These are phyloP conservation scores for Magnusiomyces clavatus DNA, from an alignment of 1,139 yeast species.

Conservation along the genomic window DNA sequence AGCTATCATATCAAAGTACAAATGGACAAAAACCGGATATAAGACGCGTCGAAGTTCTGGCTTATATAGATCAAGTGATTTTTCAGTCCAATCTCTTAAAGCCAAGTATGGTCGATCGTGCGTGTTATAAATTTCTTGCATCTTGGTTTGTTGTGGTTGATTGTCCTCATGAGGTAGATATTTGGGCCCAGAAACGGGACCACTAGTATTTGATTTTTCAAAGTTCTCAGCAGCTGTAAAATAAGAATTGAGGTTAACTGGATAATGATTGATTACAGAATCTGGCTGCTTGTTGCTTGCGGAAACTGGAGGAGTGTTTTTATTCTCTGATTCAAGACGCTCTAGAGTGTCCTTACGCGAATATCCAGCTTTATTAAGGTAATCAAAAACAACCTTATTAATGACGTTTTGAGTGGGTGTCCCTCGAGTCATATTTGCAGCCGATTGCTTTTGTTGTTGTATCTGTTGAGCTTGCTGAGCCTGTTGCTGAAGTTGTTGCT, in stretches of 20 bases:
- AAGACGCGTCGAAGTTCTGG: slow-evolving; percentile 78
- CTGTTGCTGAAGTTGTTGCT: slow-evolving; percentile 2
- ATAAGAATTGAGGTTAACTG: slow-evolving; percentile 1
- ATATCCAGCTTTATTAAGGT: slow-evolving; percentile 87
- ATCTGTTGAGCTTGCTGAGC: slow-evolving; percentile 8
- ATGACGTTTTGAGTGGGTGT: too few relatives aligned
- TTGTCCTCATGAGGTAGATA: not conserved
- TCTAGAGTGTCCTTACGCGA: slow-evolving; percentile 91
- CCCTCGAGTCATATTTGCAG: too few relatives aligned
- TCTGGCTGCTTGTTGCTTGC: slow-evolving; percentile 7
- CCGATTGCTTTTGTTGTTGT: too few relatives aligned
- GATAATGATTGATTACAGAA: not conserved
- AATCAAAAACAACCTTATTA: slow-evolving; percentile 65
- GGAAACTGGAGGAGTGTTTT: slow-evolving; percentile 45
- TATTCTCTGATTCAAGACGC: slow-evolving; percentile 76
- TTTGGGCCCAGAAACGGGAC: slow-evolving; percentile 5
- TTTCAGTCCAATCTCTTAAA: slow-evolving; percentile 82
- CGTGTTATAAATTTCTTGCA: slow-evolving; percentile 3
- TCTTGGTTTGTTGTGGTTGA: slow-evolving; percentile 18
- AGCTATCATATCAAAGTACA: slow-evolving; percentile 69
- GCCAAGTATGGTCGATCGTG: slow-evolving; percentile 59
- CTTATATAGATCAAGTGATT: slow-evolving; percentile 84
- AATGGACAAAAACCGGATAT: slow-evolving; percentile 86
- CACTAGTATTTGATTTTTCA: not conserved
- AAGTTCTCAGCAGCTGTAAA: not conserved